Evolutionary conservation across 2,329 filamentous ascomycete species (phyloP).

Genomic region (Magnaporthiopsis rhizophila): DNA sequence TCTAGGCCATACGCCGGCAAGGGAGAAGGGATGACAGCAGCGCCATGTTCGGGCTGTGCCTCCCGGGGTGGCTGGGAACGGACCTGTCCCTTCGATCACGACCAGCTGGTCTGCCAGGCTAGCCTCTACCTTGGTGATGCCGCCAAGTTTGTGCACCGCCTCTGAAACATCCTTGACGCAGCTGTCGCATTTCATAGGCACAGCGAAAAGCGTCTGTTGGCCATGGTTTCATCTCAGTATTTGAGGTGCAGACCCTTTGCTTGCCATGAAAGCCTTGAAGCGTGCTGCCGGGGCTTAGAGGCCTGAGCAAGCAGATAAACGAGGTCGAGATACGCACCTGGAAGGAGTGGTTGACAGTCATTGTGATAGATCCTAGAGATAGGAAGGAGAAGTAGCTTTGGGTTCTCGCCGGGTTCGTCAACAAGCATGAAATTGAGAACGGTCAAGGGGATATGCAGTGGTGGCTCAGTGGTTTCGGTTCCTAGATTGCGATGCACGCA

Average conservation of each 20-base stretch:
- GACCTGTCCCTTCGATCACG: slow-evolving; percentile 71
- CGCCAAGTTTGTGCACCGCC: slow-evolving; percentile 67
- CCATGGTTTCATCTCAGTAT: neutral
- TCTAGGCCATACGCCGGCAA: neutral
- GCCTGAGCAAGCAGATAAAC: neutral
- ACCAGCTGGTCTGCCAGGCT: slow-evolving; percentile 78
- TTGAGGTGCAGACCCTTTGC: neutral
- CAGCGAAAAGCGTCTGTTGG: slow-evolving; percentile 80
- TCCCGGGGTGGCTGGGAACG: neutral
- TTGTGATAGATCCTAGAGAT: slow-evolving; percentile 63
- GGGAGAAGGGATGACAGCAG: neutral
- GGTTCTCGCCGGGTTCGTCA: slow-evolving; percentile 19
- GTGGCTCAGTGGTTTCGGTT: neutral
- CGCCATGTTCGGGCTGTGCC: neutral
- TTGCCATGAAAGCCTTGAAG: neutral
- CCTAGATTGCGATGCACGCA: neutral
- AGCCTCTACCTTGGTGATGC: slow-evolving; percentile 75
- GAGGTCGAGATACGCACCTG: slow-evolving; percentile 27
- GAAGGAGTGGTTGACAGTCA: slow-evolving; percentile 37
- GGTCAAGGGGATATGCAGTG: too few species aligned
- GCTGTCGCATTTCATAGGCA: slow-evolving; percentile 83
- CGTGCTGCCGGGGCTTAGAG: too few species aligned
- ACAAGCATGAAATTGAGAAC: neutral
- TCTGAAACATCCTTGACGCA: slow-evolving; percentile 83
- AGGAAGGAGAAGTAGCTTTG: slow-evolving; percentile 55